A percentile compares a stretch with the other conserved stretches of the same genome.
These are phyloP conservation scores for Heliosperma pusillum DNA, from an alignment of 148 eudicot genomes.

Conservation along the genomic window DNA sequence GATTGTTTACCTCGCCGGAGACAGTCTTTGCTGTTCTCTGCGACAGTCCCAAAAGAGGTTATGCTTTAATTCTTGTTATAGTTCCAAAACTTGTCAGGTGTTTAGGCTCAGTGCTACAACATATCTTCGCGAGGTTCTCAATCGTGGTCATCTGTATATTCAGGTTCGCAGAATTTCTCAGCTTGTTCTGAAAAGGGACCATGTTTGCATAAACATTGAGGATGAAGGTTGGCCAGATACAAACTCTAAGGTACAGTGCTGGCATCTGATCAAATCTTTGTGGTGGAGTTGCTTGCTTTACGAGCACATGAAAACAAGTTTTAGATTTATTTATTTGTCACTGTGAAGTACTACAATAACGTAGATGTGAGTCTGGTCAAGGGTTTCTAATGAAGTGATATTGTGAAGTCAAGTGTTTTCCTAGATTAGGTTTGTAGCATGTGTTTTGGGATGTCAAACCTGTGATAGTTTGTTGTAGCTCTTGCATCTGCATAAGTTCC, in stretches of 20 bases:
- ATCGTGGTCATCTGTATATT: constrained; percentile 14
- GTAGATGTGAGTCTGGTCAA: background rate
- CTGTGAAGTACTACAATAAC: background rate
- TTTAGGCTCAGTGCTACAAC: background rate
- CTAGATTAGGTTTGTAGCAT: background rate
- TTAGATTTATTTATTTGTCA: background rate
- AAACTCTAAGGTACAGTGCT: constrained; percentile 46
- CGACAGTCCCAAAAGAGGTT: constrained; percentile 93
- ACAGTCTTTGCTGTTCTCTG: constrained; percentile 82
- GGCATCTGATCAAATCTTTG: background rate
- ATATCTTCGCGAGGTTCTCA: background rate
- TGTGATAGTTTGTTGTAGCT: no score
- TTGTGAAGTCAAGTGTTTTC: background rate
- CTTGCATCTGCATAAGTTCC: no score
- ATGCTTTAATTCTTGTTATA: constrained; percentile 9
- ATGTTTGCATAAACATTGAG: constrained; percentile 63
- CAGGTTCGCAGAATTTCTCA: constrained; percentile 94
- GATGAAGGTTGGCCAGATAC: constrained; percentile 67
- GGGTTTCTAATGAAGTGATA: background rate
- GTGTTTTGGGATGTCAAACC: no score
- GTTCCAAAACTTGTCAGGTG: background rate
- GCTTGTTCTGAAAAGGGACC: constrained; percentile 85
- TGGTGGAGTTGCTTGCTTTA: constrained; percentile 8
- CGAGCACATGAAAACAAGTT: background rate
- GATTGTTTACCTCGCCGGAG: constrained; percentile 91